phyloP scores from a whole-genome alignment of 2,329 filamentous ascomycete genomes.

The Eutypella sp. region DNA sequence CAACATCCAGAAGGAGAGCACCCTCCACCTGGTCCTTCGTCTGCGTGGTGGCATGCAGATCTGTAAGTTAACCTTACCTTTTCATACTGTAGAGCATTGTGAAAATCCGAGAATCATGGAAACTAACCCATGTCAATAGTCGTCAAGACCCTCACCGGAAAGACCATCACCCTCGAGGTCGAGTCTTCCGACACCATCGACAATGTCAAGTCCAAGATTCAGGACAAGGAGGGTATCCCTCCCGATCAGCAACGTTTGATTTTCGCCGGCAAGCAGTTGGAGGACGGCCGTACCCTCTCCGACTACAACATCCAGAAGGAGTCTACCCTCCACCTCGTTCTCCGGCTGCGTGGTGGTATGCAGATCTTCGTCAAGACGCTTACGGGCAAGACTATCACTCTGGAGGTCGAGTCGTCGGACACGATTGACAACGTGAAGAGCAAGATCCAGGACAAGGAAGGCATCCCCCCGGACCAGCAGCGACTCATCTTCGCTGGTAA shows the following conservation, averaged over 20 bases:
- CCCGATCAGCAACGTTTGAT: constrained; percentile 95
- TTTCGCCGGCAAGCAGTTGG: constrained; percentile 93
- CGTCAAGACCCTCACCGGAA: constrained; percentile 83
- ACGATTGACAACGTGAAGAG: constrained; percentile 93
- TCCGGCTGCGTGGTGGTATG: constrained; percentile 86
- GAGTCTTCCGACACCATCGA: constrained; percentile 89
- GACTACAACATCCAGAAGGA: constrained; percentile 98
- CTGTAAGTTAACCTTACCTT: constrained; percentile 48
- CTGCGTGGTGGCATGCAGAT: constrained; percentile 64
- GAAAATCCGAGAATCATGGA: background rate
- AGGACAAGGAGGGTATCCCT: constrained; percentile 96
- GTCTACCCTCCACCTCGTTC: constrained; percentile 77
- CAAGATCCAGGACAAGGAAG: constrained; percentile 92
- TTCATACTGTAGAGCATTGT: too few relatives aligned
- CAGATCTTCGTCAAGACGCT: constrained; percentile 85
- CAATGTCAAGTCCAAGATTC: constrained; percentile 95
- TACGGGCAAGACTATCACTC: constrained; percentile 89
- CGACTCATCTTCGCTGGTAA: constrained; percentile 91
- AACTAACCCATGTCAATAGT: constrained; percentile 35
- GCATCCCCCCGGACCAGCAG: constrained; percentile 91
- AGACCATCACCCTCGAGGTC: constrained; percentile 90
- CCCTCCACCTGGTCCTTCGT: constrained; percentile 70
- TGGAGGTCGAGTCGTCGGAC: constrained; percentile 84
- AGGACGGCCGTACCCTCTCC: constrained; percentile 83
- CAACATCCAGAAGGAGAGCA: constrained; percentile 60